Conservation (phyloP, 805 yeast species). For the Zygotorulaspora chibaensis region DNA sequence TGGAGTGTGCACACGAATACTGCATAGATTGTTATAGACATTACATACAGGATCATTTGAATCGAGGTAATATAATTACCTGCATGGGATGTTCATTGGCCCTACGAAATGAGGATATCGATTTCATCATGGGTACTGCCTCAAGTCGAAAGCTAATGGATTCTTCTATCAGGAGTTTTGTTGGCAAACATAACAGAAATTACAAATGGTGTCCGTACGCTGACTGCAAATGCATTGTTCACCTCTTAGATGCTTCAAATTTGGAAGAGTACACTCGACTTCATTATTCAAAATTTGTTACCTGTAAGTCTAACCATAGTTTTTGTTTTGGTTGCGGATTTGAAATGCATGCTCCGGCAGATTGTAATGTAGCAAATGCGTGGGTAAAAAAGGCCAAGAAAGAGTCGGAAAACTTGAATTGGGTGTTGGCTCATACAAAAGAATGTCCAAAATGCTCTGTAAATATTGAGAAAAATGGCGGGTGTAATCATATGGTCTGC, state of each 20-base stretch:
- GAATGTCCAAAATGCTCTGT: conserved; percentile 79
- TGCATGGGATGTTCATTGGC: conserved; percentile 62
- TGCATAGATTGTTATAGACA: conserved; percentile 66
- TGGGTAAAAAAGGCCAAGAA: conserved; percentile 82
- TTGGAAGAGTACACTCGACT: conserved; percentile 26
- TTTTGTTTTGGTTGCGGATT: conserved; percentile 76
- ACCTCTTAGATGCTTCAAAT: conserved; percentile 33
- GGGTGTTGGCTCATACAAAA: conserved; percentile 83
- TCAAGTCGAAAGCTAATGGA: conserved; percentile 31
- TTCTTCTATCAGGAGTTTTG: conserved; percentile 44
- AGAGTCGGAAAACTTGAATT: conserved; percentile 82
- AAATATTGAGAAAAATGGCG: conserved; percentile 88
- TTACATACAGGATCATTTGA: conserved; percentile 48
- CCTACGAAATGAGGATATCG: conserved; percentile 38
- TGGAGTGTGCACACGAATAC: conserved; percentile 66
- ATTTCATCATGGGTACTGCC: conserved; percentile 38
- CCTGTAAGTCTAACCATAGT: conserved; percentile 59
- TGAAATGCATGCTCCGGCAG: conserved; percentile 81
- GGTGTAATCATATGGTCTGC: conserved; percentile 96
- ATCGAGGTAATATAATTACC: conserved; percentile 45
- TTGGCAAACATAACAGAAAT: conserved; percentile 45
- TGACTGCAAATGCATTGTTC: conserved; percentile 63
- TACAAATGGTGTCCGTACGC: conserved; percentile 83
- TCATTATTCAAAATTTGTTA: conserved; percentile 56
- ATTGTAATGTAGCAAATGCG: conserved; percentile 59